Evolutionary conservation across 331 rosid species (phyloP).

Genomic region (Spiraea crenata): DNA sequence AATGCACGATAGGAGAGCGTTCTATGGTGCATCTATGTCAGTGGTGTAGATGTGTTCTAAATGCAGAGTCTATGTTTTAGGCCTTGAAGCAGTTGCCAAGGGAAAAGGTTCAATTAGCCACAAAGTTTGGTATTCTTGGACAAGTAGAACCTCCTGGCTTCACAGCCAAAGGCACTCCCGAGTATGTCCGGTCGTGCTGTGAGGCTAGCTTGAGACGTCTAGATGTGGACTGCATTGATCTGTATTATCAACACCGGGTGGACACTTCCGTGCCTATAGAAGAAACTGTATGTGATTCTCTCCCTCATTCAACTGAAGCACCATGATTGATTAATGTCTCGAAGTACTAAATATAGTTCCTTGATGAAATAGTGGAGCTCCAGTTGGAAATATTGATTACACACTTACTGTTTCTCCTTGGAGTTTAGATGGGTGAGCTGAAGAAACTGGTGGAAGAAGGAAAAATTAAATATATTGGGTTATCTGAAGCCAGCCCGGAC

Average conservation of each 20-base stretch:
- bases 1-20: too few species aligned
- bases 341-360: neutral
- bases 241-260: slow-evolving; percentile 67
- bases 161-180: slow-evolving; percentile 52
- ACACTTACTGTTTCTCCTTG: neutral
- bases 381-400: neutral
- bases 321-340: neutral
- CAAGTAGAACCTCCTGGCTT: neutral
- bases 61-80: neutral
- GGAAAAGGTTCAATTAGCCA: slow-evolving; percentile 63
- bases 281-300: slow-evolving; percentile 46
- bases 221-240: slow-evolving; percentile 66
- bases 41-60: neutral
- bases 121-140: slow-evolving; percentile 65
- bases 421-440: slow-evolving; percentile 57
- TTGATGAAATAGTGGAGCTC: neutral
- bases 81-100: slow-evolving; percentile 64
- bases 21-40: too few species aligned
- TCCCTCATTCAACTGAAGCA: neutral
- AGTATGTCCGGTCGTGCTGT: slow-evolving; percentile 62
- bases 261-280: slow-evolving; percentile 69
- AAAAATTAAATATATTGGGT: slow-evolving; percentile 56
- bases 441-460: slow-evolving; percentile 63
- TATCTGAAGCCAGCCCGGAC: slow-evolving; percentile 59
- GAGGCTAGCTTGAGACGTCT: slow-evolving; percentile 71